Conservation (phyloP, 306 rosid species). For the Cyamopsis tetragonoloba region DNA sequence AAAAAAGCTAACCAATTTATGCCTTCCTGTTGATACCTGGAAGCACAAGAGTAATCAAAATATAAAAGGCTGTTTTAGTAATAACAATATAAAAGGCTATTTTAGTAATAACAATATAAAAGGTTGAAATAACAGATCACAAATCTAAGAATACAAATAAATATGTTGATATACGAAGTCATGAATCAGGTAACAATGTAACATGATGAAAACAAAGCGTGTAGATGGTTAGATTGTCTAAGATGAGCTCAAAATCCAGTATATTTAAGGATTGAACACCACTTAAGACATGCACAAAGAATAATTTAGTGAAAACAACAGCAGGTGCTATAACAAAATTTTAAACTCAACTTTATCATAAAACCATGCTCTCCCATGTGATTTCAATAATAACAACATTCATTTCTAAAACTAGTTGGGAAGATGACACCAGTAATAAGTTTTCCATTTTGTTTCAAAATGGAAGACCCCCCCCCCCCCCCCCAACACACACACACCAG, state of each 20-base stretch:
- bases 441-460: too few species aligned
- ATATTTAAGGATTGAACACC: constrained; percentile 6
- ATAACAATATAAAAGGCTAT: constrained; percentile 3
- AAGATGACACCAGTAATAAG: too few species aligned
- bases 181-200: constrained; percentile 4
- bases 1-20: constrained; percentile 95
- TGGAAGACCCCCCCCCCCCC: too few species aligned
- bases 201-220: not conserved
- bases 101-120: constrained; percentile 13
- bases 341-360: not conserved
- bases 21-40: constrained; percentile 98
- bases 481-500: too few species aligned
- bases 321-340: not conserved
- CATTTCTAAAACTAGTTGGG: too few species aligned
- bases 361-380: not conserved
- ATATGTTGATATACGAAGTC: not conserved
- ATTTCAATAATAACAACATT: not conserved
- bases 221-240: not conserved
- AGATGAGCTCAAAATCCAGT: not conserved
- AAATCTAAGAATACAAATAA: not conserved
- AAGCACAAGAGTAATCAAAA: constrained; percentile 24
- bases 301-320: not conserved
- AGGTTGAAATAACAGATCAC: not conserved
- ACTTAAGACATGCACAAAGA: not conserved
- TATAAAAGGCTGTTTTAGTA: not conserved